Conservation (phyloP, 257 asterid species). For the Nemophila menziesii region DNA sequence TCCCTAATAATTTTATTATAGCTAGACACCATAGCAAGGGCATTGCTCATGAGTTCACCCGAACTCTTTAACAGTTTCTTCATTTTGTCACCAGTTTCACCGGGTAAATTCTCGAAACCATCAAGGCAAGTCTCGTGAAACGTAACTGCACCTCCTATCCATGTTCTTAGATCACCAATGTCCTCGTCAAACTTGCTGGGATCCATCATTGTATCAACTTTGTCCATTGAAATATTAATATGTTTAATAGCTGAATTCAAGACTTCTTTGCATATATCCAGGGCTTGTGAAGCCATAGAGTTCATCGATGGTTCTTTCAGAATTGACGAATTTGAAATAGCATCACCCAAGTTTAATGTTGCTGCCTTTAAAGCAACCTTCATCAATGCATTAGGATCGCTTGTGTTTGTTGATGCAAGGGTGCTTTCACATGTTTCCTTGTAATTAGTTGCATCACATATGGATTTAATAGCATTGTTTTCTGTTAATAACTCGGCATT, state of each 20-base stretch:
- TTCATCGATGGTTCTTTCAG: conserved; percentile 26
- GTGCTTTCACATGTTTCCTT: conserved; percentile 38
- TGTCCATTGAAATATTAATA: conserved; percentile 33
- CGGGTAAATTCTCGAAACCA: conserved; percentile 38
- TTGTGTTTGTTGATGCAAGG: conserved; percentile 26
- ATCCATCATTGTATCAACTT: conserved; percentile 39
- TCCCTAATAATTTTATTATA: conserved; percentile 25
- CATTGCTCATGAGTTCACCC: conserved; percentile 66
- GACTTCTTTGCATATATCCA: conserved; percentile 43
- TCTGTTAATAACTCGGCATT: conserved; percentile 15
- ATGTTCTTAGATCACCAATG: conserved; percentile 44
- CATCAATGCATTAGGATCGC: conserved; percentile 62
- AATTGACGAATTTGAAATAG: conserved; percentile 30
- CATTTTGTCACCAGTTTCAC: conserved; percentile 57
- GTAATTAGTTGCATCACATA: conserved; percentile 64
- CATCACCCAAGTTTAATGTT: conserved; percentile 20
- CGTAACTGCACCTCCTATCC: conserved; percentile 82
- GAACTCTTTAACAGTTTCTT: conserved; percentile 27
- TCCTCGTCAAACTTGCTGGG: conserved; percentile 27
- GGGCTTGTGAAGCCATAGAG: conserved; percentile 37
- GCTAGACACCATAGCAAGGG: conserved; percentile 77
- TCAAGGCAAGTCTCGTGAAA: conserved; percentile 76
- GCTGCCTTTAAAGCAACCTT: conserved; percentile 39
- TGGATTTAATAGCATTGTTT: conserved; percentile 40
- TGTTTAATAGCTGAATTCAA: conserved; percentile 38